A percentile compares a stretch with the other conserved stretches of the same genome.
phyloP scores from a whole-genome alignment of 768 basidiomycete species.

The Suillus bovinus region DNA sequence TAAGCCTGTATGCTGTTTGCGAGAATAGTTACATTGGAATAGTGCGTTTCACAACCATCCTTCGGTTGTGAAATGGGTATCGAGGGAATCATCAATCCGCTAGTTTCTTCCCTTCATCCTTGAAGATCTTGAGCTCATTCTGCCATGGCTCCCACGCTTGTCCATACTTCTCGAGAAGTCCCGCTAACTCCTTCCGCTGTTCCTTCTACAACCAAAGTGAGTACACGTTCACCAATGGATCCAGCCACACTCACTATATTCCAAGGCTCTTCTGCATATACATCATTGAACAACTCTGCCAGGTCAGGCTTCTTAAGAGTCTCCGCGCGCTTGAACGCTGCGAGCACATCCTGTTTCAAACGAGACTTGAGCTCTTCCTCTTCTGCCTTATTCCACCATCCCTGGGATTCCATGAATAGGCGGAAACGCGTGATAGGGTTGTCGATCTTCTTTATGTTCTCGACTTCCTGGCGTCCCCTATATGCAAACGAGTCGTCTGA shows the following conservation, averaged over 20 bases:
- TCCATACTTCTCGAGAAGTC: constrained; percentile 83
- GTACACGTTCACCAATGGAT: constrained; percentile 3
- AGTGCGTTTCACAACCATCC: background rate
- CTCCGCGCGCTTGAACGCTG: constrained; percentile 79
- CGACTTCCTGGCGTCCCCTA: constrained; percentile 84
- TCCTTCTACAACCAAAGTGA: constrained; percentile 54
- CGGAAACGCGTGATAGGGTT: constrained; percentile 86
- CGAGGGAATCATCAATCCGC: constrained; percentile 21
- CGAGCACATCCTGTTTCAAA: constrained; percentile 73
- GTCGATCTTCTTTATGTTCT: constrained; percentile 88
- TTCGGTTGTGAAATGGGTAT: background rate
- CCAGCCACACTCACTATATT: constrained; percentile 61
- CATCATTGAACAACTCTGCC: constrained; percentile 82
- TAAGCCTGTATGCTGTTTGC: constrained; percentile 4
- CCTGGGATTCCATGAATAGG: constrained; percentile 76
- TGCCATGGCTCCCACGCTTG: constrained; percentile 85
- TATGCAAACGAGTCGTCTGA: constrained; percentile 97
- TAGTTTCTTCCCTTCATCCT: constrained; percentile 67
- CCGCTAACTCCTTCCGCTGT: constrained; percentile 76
- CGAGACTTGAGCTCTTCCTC: constrained; percentile 71
- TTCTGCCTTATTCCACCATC: constrained; percentile 81
- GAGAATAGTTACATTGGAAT: background rate
- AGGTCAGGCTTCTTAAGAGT: constrained; percentile 64
- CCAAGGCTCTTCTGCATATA: constrained; percentile 87
- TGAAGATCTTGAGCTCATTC: constrained; percentile 75